phyloP scores from a whole-genome alignment of 1,139 yeast species.

The Debaryomyces singareniensis region DNA sequence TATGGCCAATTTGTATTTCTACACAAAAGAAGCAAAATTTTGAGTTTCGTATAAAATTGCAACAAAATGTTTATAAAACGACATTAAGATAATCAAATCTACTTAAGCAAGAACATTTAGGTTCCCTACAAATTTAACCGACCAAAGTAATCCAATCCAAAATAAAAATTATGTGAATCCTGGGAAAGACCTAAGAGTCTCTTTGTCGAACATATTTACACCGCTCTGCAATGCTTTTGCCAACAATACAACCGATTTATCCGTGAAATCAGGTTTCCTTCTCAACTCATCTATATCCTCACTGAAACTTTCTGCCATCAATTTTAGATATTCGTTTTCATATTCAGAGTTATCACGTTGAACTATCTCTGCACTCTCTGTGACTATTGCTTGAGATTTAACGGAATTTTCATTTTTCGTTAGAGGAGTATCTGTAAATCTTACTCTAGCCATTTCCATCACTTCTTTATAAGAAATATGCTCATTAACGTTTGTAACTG shows the following conservation, averaged over 20 bases:
- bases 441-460: conserved; percentile 2
- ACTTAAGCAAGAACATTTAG: no score
- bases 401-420: conserved; percentile 4
- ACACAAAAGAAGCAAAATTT: no score
- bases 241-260: conserved; percentile 51
- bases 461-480: no score
- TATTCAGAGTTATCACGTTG: conserved; percentile 32
- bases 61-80: no score
- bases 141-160: no score
- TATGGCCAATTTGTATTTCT: no score
- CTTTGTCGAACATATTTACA: conserved; percentile 59
- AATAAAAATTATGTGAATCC: no score
- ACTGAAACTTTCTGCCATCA: conserved; percentile 55
- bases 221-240: conserved; percentile 66
- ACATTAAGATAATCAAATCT: no score
- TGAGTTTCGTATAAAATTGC: no score
- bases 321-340: conserved; percentile 45
- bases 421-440: no score
- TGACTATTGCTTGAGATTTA: conserved; percentile 11
- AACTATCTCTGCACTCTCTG: conserved; percentile 18
- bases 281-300: conserved; percentile 61
- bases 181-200: conserved; percentile 42
- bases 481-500: no score
- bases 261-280: conserved; percentile 57
- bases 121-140: no score